Base-by-base conservation (phyloP, 2,329 filamentous ascomycete species). In the Ceratocystis diversiconidia region DNA sequence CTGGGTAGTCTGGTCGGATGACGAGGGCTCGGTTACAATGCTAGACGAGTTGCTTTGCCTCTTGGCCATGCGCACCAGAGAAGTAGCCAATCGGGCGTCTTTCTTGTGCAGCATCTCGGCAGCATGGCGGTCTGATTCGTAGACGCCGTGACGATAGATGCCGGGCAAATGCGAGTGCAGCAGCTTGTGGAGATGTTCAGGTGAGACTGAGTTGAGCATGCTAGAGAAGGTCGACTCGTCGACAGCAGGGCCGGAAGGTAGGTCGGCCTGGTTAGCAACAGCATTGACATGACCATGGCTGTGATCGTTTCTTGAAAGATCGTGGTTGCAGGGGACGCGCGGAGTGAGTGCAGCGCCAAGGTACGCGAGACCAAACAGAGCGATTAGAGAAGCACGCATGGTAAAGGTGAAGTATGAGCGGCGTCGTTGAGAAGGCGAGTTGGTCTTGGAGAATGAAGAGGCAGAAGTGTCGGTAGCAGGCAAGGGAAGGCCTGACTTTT, bases 71-170 rank as follows among this genome's bases (percentile, higher is more conserved):
- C 84, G 81, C 65, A 87, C 79, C 69, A 89, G 77, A 66, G 82
- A 81, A 8, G 80, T 82, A 19, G 85, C 85, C 46, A 88, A 77
- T 46, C 80, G 78, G 25, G 84, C 80, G 71, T 89, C 80, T 69
- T 81, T 79, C 55, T 78, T 76, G 74, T 85, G 81, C 32, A 88
- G 79, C 43, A 80, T 82, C 73, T 87, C 82, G 65, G 88, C 78
- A 30, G 85, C 85, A 10, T 80, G 77, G 69, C 79, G 79, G 71
- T 88, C 86, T 69, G 84, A 82, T 69, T 82, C 79, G 73, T 85
- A 88, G 65, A 89, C 80, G 67, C 86, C 87, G 71, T 88, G 82
- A 72, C 84, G 81, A 75, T 85, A 89, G 71, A 83, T 82, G 61
- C 80, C 79, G 59, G 82, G 80, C 64, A 85, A 77, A 70, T 85